Conservation (phyloP, 2,329 filamentous ascomycete species). For the Fusarium pseudonygamai region DNA sequence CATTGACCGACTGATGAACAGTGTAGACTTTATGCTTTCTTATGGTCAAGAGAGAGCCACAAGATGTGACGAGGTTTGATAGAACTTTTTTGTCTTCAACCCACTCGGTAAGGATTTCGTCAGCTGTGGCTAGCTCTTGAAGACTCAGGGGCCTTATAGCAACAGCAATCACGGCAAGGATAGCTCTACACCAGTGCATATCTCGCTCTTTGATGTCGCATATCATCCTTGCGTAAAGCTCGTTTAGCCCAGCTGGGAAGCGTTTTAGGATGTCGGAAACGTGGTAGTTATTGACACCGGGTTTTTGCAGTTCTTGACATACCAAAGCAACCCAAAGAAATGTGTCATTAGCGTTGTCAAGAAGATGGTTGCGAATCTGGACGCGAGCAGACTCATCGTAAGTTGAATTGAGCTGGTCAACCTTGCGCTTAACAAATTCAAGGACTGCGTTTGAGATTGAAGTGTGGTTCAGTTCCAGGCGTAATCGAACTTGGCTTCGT, state of each 20-base stretch:
- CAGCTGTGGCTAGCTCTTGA: fast-evolving
- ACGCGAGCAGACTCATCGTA: fast-evolving
- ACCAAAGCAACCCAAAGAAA: not conserved
- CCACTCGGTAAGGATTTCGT: fast-evolving
- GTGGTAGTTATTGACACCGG: fast-evolving
- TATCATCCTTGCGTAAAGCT: not conserved
- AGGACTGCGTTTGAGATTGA: fast-evolving
- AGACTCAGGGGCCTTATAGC: fast-evolving
- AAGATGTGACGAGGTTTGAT: fast-evolving
- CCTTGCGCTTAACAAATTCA: fast-evolving
- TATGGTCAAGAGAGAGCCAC: not conserved
- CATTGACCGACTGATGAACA: not conserved
- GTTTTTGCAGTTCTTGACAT: not conserved
- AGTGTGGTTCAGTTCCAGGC: not conserved
- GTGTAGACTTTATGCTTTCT: fast-evolving
- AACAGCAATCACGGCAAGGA: fast-evolving
- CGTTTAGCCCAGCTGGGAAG: fast-evolving
- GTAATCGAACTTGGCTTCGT: fast-evolving
- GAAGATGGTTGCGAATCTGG: fast-evolving
- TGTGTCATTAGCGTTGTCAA: fast-evolving
- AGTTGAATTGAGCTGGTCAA: fast-evolving
- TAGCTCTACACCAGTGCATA: fast-evolving
- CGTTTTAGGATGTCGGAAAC: fast-evolving
- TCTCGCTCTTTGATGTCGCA: fast-evolving
- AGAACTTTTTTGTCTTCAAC: fast-evolving